Conservation (phyloP, 2,329 filamentous ascomycete species). For the Chrysosporium keratinophilum region DNA sequence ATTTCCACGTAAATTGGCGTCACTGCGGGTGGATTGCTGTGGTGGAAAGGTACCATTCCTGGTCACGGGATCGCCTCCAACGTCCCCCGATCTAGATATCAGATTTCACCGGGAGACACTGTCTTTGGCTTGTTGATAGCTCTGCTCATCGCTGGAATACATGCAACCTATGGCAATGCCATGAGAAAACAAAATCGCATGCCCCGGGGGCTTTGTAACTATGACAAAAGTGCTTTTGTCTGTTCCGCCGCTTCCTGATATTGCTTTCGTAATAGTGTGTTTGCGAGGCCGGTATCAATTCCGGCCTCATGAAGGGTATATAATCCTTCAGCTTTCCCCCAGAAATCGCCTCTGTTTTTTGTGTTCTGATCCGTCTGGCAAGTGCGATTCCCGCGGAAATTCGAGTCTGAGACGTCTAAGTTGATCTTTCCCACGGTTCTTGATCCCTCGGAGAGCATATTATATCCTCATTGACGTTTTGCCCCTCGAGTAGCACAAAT, state of each 20-base stretch:
- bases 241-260: conserved; percentile 14
- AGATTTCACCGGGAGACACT: not conserved
- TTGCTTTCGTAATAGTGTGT: conserved; percentile 28
- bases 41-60: not conserved
- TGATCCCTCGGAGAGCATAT: not conserved
- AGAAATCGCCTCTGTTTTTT: conserved; percentile 13
- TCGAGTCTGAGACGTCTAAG: not conserved
- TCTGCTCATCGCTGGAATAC: not conserved
- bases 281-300: conserved; percentile 38
- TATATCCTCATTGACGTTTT: not conserved
- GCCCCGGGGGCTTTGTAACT: not conserved
- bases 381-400: conserved; percentile 2
- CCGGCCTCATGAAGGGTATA: conserved; percentile 36
- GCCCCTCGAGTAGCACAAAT: not conserved
- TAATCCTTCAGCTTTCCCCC: conserved; percentile 24
- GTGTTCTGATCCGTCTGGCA: conserved; percentile 7
- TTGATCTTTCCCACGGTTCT: conserved; percentile 1
- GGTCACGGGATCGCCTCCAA: conserved; percentile 3
- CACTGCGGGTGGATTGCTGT: not conserved
- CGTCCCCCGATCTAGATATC: conserved; percentile 2
- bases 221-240: not conserved
- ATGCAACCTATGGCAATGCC: not conserved
- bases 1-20: not conserved
- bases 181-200: not conserved
- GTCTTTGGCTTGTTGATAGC: not conserved